These are phyloP conservation scores for Ramalina peruviana DNA, from an alignment of 495 filamentous ascomycete genomes.

Conservation along the genomic window DNA sequence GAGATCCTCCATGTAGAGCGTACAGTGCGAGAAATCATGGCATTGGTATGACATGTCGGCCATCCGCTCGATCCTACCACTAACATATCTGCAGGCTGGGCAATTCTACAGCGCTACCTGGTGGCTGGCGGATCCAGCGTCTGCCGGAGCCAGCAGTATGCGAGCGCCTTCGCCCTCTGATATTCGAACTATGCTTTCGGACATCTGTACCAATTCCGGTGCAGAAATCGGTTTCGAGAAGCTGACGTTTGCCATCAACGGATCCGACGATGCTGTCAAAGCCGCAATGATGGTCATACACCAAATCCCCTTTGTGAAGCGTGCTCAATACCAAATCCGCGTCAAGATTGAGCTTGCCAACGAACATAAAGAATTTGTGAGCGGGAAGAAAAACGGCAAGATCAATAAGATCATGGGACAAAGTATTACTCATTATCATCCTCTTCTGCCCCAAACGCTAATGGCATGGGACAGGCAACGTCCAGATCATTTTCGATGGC, in stretches of 20 bases:
- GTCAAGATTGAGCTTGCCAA: slow-evolving; percentile 98
- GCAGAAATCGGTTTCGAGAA: slow-evolving; percentile 92
- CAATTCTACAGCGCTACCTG: slow-evolving; percentile 97
- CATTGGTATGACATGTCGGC: slow-evolving; percentile 43
- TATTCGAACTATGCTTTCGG: slow-evolving; percentile 77
- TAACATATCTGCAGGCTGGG: slow-evolving; percentile 48
- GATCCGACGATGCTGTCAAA: slow-evolving; percentile 91
- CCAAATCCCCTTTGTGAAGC: slow-evolving; percentile 76
- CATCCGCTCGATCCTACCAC: not conserved
- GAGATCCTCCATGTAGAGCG: slow-evolving; percentile 90
- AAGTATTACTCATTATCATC: slow-evolving; percentile 33
- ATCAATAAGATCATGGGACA: slow-evolving; percentile 99
- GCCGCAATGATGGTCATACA: slow-evolving; percentile 84
- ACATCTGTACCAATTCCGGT: slow-evolving; percentile 91
- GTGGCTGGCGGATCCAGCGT: slow-evolving; percentile 75
- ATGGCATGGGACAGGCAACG: slow-evolving; percentile 45
- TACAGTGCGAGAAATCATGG: slow-evolving; percentile 89
- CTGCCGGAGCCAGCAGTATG: slow-evolving; percentile 35
- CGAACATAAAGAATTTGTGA: slow-evolving; percentile 98
- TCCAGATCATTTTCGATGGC: slow-evolving; percentile 96
- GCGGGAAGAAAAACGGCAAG: slow-evolving; percentile 99
- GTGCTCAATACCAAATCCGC: slow-evolving; percentile 78
- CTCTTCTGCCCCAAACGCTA: not conserved
- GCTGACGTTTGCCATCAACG: slow-evolving; percentile 82
- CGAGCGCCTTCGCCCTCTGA: slow-evolving; percentile 62